These are phyloP conservation scores for Platanthera zijinensis DNA, from an alignment of 106 monocot species.

Conservation along the genomic window DNA sequence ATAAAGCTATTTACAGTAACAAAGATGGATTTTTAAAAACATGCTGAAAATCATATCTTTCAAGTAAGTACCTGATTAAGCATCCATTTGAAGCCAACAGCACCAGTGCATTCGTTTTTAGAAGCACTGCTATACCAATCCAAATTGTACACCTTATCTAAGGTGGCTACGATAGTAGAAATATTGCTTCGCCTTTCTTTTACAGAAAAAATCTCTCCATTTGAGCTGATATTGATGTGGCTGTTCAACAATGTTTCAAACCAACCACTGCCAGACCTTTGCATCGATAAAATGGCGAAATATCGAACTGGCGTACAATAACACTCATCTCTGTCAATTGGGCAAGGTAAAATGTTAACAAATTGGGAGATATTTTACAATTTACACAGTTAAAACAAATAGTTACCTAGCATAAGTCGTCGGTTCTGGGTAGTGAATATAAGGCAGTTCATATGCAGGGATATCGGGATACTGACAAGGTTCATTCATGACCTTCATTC, in stretches of 20 bases:
- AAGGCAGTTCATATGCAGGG: constrained; percentile 21
- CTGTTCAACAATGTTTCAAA: constrained; percentile 36
- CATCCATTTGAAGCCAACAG: constrained; percentile 30
- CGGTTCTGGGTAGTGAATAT: constrained; percentile 38
- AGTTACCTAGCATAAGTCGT: constrained; percentile 32
- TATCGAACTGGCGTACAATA: constrained; percentile 34
- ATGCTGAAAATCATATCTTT: background rate
- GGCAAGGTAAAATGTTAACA: background rate
- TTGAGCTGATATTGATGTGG: constrained; percentile 20
- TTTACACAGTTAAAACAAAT: background rate
- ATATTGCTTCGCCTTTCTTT: constrained; percentile 18
- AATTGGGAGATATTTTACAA: background rate
- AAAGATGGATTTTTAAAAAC: background rate
- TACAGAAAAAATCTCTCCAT: constrained; percentile 21
- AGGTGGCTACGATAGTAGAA: constrained; percentile 9
- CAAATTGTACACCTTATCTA: constrained; percentile 19
- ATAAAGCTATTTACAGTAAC: background rate
- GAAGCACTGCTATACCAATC: constrained; percentile 17
- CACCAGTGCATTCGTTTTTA: constrained; percentile 25
- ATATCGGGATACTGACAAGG: constrained; percentile 11
- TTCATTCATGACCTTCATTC: constrained; percentile 5
- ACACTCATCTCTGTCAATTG: constrained; percentile 38
- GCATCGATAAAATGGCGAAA: constrained; percentile 53
- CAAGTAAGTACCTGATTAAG: constrained; percentile 13
- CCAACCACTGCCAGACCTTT: constrained; percentile 63